Base-by-base conservation (phyloP, 1,284 basidiomycete species). In the Athelia sp. region DNA sequence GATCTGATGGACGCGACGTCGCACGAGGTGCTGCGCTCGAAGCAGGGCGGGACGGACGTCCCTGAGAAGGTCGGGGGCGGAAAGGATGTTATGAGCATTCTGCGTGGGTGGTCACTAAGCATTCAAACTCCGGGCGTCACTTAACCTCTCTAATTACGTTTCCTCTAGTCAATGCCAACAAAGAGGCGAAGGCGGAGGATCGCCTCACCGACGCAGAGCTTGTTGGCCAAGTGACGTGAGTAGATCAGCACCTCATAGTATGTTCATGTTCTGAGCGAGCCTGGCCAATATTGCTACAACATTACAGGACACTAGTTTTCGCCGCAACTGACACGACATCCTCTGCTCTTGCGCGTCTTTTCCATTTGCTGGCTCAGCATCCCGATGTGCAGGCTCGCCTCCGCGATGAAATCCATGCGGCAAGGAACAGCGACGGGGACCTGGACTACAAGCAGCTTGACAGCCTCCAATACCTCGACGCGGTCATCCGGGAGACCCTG, bases 251-350 rank as follows among this genome's bases (percentile, higher is more conserved):
- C 32, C n/a, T n/a, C n/a, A 11, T 24, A 15, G 15, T 11, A 17
- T 42, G 1, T 6, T 15, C 35, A 32, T 26, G n/a, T 34, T 11
- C 11, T 34, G 32, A 11, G 11, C n/a, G 32, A 11, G 32, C n/a
- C n/a, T n/a, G n/a, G n/a, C n/a, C n/a, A n/a, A n/a, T n/a, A n/a
- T n/a, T n/a, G n/a, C n/a, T n/a, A n/a, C n/a, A n/a, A n/a, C 3
- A 15, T 4, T 51, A 8, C 50, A 71, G 68, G 29, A 65, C 64
- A 8, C 54, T 74, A 2, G 62, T 70, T 21, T 67, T 73, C 53
- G 66, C 64, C 42, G 69, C 63, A 6, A 62, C 60, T 47, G 73
- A 69, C 49, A 74, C 71, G 3, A 67, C 67, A 1, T 66, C 68
- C 2, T 56, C 56, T 8, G 67, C 72, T 3, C 51, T 74, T 15